Evolutionary conservation across 805 yeast genomes (phyloP), one percentile per base, ranked within the genome.

Genomic region (Metschnikowia lochheadii): DNA sequence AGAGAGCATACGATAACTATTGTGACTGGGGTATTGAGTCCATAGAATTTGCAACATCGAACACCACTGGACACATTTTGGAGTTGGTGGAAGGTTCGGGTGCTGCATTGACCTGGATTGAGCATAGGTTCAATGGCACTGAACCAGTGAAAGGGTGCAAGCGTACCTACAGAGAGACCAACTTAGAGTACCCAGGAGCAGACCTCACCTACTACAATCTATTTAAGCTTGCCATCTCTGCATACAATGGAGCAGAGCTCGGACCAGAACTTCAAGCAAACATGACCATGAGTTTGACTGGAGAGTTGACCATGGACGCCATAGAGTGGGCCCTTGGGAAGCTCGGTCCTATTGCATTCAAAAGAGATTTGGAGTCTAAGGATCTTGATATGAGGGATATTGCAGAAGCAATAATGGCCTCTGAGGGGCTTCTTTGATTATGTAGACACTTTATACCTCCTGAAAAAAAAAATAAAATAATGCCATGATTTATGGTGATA

Each of bases 1-100:
- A 56, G 45, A 54, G 56, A 18, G 58, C 58, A 1, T 67, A 62
- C 39, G 56, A 58, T 7, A 60, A 58, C 46, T 69, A 67, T 64
- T 69, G 74, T 52, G 57, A 54, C 4, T 52, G 62, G 57, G 70
- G 69, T 2, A 61, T 64, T 5, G 44, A 45, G 7, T 63, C 68
- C 6, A 52, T 66, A 33, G 73, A 69, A 50, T 63, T 67, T 48
- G 59, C 67, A 4, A 57, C 53, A n/a, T 62, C 63, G 17, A 43
- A 56, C 17, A 41, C 52, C n/a, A 56, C 65, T 18, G 71, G 69
- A 4, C 73, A 69, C 51, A 45, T 62, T 34, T 49, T 60, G 11
- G 70, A 64, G 48, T 40, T 49, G 20, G 26, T 50, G 14, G 55
- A 52, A 18, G 61, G 61, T 10, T 40, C 41, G 6, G 50, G 46